These are phyloP conservation scores for Tetracladium maxilliforme DNA, from an alignment of 2,329 filamentous ascomycete genomes.

Conservation along the genomic window DNA sequence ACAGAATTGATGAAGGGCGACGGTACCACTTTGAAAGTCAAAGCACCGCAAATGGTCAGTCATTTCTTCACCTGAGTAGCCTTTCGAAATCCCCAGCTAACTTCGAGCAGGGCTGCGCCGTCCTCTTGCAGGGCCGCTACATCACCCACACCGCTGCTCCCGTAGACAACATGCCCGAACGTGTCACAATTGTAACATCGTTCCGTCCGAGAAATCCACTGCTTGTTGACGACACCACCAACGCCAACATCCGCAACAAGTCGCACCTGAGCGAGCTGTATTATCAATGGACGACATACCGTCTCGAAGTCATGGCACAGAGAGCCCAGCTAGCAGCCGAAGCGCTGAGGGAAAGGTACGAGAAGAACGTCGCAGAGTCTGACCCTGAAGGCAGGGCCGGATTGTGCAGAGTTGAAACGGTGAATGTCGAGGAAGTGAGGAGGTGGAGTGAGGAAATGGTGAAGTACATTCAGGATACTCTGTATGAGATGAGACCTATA, in stretches of 20 bases:
- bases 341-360: slow-evolving; percentile 9
- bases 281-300: slow-evolving; percentile 14
- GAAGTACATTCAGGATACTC: slow-evolving; percentile 13
- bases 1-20: slow-evolving; percentile 40
- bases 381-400: slow-evolving; percentile 10
- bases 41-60: slow-evolving; percentile 43
- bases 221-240: slow-evolving; percentile 28
- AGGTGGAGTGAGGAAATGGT: slow-evolving; percentile 14
- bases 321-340: slow-evolving; percentile 8
- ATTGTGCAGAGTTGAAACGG: slow-evolving; percentile 12
- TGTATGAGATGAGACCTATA: slow-evolving; percentile 14
- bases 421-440: slow-evolving; percentile 9
- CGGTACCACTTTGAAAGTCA: slow-evolving; percentile 39
- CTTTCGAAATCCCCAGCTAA: slow-evolving; percentile 5
- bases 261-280: slow-evolving; percentile 13
- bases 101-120: slow-evolving; percentile 35
- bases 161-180: slow-evolving; percentile 40
- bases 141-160: slow-evolving; percentile 49
- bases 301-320: slow-evolving; percentile 10
- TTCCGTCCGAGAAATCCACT: slow-evolving; percentile 42
- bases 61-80: slow-evolving; percentile 5
- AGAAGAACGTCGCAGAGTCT: slow-evolving; percentile 7
- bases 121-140: slow-evolving; percentile 53
- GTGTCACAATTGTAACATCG: slow-evolving; percentile 51
- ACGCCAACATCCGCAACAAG: slow-evolving; percentile 10